Evolutionary conservation across 2,329 filamentous ascomycete species (phyloP), one percentile per base, ranked within the genome.

Genomic region (Fusarium tanahbumbuense): DNA sequence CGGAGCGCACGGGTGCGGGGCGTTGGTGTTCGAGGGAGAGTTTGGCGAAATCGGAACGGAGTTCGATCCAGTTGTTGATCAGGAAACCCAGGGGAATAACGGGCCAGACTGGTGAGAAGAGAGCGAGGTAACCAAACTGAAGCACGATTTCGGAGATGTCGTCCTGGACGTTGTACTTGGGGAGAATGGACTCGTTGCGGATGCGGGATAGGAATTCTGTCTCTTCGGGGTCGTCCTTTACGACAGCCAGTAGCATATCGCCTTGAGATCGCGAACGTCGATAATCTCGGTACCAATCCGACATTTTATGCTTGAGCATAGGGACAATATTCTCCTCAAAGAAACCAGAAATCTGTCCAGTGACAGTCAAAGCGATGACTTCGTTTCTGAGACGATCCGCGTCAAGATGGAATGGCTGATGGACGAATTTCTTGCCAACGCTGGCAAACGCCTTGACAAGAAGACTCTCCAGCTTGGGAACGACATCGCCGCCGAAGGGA

Each of bases 41-140:
- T 75, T 93, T 94, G 79, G 92, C 87, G 47, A 92, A 92, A 73
- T 94, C 92, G 5, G 91, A 90, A 12, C 92, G 90, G 12, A 94
- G 84, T 78, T 94, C 92, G 59, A 94, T 82, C 90, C 91, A 92
- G 80, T 93, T 91, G 79, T 93, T 93, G 76, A 92, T 79, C 16
- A 93, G 81, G 77, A 93, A 94, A 0, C 90, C 91, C 23, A 93
- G 82, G 0, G 89, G 87, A 1, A 92, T 91, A 2, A 93, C 82
- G 0, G 92, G 91, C 92, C 92, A 94, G 30, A 93, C 89, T 1
- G 92, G 89, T 2, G 89, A 91, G 78, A 93, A 94, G 7, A 93
- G 82, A 0, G 89, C 87, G 0, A 94, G 84, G 75, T 93, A 93
- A 8, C 92, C 92, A 70, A 93, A 93, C 74, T 91, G 89, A 4